Percentiles rank a stretch among this genome's conserved stretches.
Conservation (phyloP, 2,329 filamentous ascomycete species). For the Colletotrichum abscissum region DNA sequence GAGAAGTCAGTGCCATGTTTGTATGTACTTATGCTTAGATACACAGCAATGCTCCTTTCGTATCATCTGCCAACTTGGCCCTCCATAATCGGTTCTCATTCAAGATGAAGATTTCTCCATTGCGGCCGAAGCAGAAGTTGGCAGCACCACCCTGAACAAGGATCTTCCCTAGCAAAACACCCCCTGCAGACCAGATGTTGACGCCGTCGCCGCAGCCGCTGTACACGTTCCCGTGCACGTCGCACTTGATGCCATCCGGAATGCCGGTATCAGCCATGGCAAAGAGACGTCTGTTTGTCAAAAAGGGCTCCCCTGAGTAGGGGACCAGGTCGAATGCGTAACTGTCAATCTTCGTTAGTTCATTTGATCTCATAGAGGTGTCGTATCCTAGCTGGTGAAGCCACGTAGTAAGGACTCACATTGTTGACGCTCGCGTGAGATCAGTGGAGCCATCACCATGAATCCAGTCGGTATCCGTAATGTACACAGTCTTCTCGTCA, state of each 20-base stretch:
- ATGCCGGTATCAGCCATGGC: constrained; percentile 59
- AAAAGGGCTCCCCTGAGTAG: constrained; percentile 45
- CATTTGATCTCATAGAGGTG: neutral
- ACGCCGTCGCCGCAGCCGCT: constrained; percentile 61
- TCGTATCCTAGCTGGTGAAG: neutral
- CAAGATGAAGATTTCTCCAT: constrained; percentile 57
- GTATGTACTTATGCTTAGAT: constrained; percentile 5
- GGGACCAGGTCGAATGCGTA: constrained; percentile 49
- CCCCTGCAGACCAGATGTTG: constrained; percentile 58
- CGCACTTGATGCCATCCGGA: constrained; percentile 60
- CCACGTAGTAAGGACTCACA: constrained; percentile 35
- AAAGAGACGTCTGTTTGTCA: constrained; percentile 59
- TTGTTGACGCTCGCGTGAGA: constrained; percentile 25
- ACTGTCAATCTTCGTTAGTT: constrained; percentile 40
- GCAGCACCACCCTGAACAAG: constrained; percentile 53
- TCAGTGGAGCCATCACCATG: constrained; percentile 46
- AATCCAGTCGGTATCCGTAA: constrained; percentile 54
- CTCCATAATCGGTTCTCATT: constrained; percentile 59
- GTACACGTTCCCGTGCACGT: constrained; percentile 60
- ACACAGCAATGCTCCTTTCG: constrained; percentile 41
- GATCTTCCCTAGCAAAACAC: constrained; percentile 58
- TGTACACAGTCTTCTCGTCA: constrained; percentile 55
- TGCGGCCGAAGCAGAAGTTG: constrained; percentile 59
- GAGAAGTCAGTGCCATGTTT: neutral
- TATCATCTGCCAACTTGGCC: constrained; percentile 44